phyloP scores from a whole-genome alignment of 192 early-diverging fungal genomes.

The Phlyctochytrium planicorne region DNA sequence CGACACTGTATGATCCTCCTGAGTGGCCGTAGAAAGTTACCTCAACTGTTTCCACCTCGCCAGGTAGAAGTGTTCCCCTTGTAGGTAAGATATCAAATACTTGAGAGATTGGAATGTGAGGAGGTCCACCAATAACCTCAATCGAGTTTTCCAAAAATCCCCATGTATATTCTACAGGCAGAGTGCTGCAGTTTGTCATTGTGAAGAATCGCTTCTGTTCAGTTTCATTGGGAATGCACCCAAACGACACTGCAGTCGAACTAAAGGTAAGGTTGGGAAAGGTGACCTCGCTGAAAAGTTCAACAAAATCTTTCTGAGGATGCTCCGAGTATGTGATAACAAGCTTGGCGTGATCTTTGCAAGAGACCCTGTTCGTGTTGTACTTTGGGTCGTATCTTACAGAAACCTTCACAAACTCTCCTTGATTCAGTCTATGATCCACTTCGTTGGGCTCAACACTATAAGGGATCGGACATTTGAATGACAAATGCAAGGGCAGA shows the following conservation, averaged over 20 bases:
- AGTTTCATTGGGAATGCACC: conserved; percentile 49
- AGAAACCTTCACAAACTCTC: conserved; percentile 24
- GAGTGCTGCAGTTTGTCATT: conserved; percentile 43
- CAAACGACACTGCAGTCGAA: conserved; percentile 35
- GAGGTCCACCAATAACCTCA: background rate
- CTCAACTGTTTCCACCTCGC: conserved; percentile 42
- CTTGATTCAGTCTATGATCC: conserved; percentile 32
- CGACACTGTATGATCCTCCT: conserved; percentile 26
- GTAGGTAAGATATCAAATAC: conserved; percentile 55
- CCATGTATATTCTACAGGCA: conserved; percentile 56
- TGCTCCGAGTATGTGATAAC: conserved; percentile 53
- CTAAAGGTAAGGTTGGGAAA: conserved; percentile 56
- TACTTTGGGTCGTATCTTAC: conserved; percentile 45
- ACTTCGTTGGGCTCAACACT: conserved; percentile 27
- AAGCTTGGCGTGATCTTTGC: conserved; percentile 50
- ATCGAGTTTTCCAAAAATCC: conserved; percentile 36
- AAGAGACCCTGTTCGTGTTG: conserved; percentile 45
- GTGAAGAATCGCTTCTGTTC: conserved; percentile 41
- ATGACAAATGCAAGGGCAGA: conserved; percentile 41
- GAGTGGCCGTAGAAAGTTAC: conserved; percentile 49
- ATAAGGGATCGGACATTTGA: conserved; percentile 48
- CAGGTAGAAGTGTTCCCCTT: conserved; percentile 44
- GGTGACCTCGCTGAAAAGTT: conserved; percentile 44
- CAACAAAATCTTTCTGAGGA: conserved; percentile 53
- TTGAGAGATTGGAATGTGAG: conserved; percentile 32